Evolutionary conservation across 2,329 filamentous ascomycete species (phyloP).

Genomic region (Xylariaceae sp.): DNA sequence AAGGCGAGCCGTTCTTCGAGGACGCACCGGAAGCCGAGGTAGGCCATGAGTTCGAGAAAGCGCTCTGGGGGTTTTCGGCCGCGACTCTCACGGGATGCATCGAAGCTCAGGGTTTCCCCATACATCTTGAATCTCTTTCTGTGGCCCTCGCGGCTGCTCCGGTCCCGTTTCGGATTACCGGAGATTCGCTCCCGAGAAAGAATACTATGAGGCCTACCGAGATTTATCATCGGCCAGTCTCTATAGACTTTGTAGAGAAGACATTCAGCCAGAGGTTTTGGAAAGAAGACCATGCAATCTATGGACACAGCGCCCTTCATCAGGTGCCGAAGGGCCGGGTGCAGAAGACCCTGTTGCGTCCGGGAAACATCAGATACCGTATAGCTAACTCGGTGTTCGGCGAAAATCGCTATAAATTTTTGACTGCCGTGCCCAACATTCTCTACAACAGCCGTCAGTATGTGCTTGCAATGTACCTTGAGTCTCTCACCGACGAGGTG

Average conservation of each 20-base stretch:
- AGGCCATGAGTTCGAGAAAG: slow-evolving; percentile 28
- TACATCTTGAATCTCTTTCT: slow-evolving; percentile 7
- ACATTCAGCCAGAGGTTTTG: slow-evolving; percentile 39
- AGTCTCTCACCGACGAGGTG: neutral
- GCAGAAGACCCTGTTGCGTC: neutral
- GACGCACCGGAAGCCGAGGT: slow-evolving; percentile 6
- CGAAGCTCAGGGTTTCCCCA: neutral
- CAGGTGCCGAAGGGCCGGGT: slow-evolving; percentile 6
- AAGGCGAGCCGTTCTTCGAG: slow-evolving; percentile 21
- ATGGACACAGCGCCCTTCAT: slow-evolving; percentile 29
- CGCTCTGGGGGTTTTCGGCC: slow-evolving; percentile 26
- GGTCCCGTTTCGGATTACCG: neutral
- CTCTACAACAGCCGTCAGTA: slow-evolving; percentile 7
- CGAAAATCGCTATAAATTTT: slow-evolving; percentile 8
- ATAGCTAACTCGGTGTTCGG: neutral
- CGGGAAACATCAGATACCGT: rapidly evolving
- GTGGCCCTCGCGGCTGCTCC: neutral
- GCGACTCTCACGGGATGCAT: neutral
- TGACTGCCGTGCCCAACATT: slow-evolving; percentile 4
- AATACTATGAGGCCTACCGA: slow-evolving; percentile 4
- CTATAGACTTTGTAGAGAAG: slow-evolving; percentile 29
- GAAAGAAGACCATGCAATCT: slow-evolving; percentile 26
- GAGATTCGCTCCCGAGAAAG: neutral
- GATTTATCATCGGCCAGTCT: slow-evolving; percentile 19
- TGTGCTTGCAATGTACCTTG: slow-evolving; percentile 23